Base-by-base conservation (phyloP, 192 early-diverging fungal genomes). In the Backusella sp. region DNA sequence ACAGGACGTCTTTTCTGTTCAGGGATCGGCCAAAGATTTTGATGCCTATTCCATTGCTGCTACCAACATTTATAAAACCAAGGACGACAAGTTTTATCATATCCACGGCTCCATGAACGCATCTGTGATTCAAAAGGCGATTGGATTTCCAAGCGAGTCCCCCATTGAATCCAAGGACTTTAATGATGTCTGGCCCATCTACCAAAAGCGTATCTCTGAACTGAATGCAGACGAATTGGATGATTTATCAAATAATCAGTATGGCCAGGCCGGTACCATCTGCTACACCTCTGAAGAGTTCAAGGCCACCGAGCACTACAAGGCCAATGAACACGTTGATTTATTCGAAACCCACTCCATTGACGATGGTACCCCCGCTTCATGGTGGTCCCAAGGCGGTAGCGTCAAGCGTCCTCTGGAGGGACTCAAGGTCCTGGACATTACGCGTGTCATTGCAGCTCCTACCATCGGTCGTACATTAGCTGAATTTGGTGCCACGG, bases 361-460 rank as follows among this genome's bases (percentile, higher is more conserved):
- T 37, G 32, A 72, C 2, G 70, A 72, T 12, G 70, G 42, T 11
- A 72, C 70, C 0, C 42, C 70, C 2, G 70, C 70, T 8, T 32
- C 32, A 23, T 72, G 70, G 70, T 72, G 70, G 70, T 2, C 36
- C 6, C 44, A 30, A 49, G 70, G 56, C 1, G 73, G 59, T 1
- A 62, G 41, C 7, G 59, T 66, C 14, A n/a, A 28, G 21, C 73
- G 73, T 23, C 73, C 73, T 15, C 30, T 74, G 12, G 73, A 39
- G n/a, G 73, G 73, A 36, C 73, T 74, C 53, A 74, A 66, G 32
- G 73, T 74, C 4, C 36, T 74, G 0, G 73, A 74, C 17, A 28
- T 74, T 39, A 74, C 73, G 12, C 73, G 73, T 65, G 35, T 74
- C 6, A 74, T 74, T 74, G 73, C 73, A 32, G 73, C 73, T 17